phyloP scores from a whole-genome alignment of 1,284 basidiomycete species.

The Pseudozyma flocculosa region DNA sequence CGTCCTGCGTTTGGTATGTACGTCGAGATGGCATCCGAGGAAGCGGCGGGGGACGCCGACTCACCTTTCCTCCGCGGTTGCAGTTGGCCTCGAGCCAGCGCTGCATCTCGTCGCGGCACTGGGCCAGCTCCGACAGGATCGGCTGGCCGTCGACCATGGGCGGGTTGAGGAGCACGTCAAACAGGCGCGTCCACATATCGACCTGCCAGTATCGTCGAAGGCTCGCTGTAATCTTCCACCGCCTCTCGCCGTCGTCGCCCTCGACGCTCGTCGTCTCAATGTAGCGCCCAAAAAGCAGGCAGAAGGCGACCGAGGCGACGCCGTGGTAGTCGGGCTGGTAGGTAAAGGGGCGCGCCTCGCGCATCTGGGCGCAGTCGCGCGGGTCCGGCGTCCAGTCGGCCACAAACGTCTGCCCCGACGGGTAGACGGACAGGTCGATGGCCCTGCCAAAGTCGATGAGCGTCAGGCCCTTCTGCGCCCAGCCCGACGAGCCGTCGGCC shows the following conservation, averaged over 20 bases:
- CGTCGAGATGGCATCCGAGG: too few species aligned
- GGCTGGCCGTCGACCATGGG: slow-evolving; percentile 80
- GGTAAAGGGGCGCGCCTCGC: slow-evolving; percentile 79
- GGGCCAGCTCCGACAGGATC: slow-evolving; percentile 59
- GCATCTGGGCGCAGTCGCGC: slow-evolving; percentile 91
- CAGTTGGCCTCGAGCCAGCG: slow-evolving; percentile 70
- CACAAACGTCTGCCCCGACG: slow-evolving; percentile 71
- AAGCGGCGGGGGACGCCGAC: too few species aligned
- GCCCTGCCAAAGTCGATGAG: slow-evolving; percentile 96
- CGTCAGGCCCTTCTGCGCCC: slow-evolving; percentile 82
- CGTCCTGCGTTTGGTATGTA: too few species aligned
- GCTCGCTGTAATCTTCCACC: slow-evolving; percentile 62
- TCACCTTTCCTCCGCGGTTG: slow-evolving; percentile 70
- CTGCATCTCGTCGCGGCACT: slow-evolving; percentile 78
- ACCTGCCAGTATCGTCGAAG: slow-evolving; percentile 95
- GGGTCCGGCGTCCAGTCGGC: slow-evolving; percentile 73
- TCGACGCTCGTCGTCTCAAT: slow-evolving; percentile 57
- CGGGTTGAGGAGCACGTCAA: slow-evolving; percentile 79
- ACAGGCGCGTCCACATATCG: slow-evolving; percentile 79
- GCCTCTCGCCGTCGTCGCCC: slow-evolving; percentile 6
- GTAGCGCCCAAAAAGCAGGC: slow-evolving; percentile 93
- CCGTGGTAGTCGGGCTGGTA: slow-evolving; percentile 96
- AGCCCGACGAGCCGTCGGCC: slow-evolving; percentile 75
- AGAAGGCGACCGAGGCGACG: slow-evolving; percentile 86
- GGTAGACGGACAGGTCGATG: slow-evolving; percentile 80